Evolutionary conservation across 257 asterid genomes (phyloP).

Genomic region (Haberlea rhodopensis): DNA sequence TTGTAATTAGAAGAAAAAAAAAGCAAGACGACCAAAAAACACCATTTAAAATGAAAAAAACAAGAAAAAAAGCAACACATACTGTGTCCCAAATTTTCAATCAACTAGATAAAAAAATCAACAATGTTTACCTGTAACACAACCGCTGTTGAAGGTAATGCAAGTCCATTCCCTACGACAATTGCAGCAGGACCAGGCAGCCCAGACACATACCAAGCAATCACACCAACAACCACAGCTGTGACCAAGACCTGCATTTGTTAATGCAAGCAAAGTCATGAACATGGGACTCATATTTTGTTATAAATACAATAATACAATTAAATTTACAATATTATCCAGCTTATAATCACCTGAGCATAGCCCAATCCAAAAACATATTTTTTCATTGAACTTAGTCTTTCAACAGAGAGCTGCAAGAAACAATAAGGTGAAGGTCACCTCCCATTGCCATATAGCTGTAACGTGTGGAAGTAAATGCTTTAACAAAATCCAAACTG

Average conservation of each 20-base stretch:
- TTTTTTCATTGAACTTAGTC: too few species aligned
- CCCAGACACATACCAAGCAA: too few species aligned
- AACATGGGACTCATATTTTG: slow-evolving; percentile 7
- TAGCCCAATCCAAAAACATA: too few species aligned
- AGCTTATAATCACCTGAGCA: slow-evolving; percentile 73
- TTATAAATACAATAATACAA: slow-evolving; percentile 7
- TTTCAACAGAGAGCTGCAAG: too few species aligned
- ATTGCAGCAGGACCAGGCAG: too few species aligned
- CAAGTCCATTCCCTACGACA: too few species aligned
- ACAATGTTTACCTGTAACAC: slow-evolving; percentile 76
- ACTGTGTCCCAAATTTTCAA: slow-evolving; percentile 6
- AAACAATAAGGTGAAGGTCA: slow-evolving; percentile 24
- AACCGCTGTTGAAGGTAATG: slow-evolving; percentile 96
- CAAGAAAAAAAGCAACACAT: not conserved
- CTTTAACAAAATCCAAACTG: too few species aligned
- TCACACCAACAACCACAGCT: too few species aligned
- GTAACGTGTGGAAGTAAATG: slow-evolving; percentile 42
- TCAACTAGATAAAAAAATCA: too few species aligned
- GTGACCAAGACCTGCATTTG: too few species aligned
- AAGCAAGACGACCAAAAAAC: not conserved
- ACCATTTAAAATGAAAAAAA: not conserved
- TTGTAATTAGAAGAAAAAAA: not conserved
- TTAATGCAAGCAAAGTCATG: slow-evolving; percentile 18
- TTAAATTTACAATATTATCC: slow-evolving; percentile 19
- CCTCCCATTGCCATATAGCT: slow-evolving; percentile 4